A percentile compares a stretch with the other conserved stretches of the same genome.
phyloP scores from a whole-genome alignment of 2,329 filamentous ascomycete species.

The Colletotrichum truncatum region DNA sequence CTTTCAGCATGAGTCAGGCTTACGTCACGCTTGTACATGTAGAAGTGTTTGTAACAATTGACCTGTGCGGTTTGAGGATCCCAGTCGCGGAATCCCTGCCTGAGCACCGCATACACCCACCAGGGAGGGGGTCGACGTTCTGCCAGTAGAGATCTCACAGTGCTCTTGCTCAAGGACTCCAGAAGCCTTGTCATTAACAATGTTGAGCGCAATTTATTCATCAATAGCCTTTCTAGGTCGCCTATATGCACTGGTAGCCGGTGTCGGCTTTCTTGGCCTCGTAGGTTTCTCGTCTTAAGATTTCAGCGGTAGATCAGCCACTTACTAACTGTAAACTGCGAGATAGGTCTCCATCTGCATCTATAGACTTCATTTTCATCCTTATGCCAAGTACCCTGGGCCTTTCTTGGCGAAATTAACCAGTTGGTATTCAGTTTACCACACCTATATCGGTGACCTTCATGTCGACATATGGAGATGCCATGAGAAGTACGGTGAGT shows the following conservation, averaged over 20 bases:
- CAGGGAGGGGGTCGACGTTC: no score
- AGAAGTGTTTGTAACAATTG: background rate
- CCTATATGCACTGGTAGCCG: background rate
- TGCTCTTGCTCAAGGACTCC: no score
- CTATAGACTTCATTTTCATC: conserved; percentile 8
- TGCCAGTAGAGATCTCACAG: no score
- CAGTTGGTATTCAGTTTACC: conserved; percentile 9
- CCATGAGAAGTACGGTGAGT: conserved; percentile 8
- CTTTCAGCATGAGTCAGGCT: conserved; percentile 9
- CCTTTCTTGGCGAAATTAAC: conserved; percentile 11
- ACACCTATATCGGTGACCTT: conserved; percentile 10
- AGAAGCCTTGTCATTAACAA: no score
- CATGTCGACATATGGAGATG: conserved; percentile 20
- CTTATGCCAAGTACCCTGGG: conserved; percentile 18
- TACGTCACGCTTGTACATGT: background rate
- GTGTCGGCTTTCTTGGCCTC: background rate
- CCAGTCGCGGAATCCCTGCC: background rate
- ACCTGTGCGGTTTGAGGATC: background rate
- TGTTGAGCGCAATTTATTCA: background rate
- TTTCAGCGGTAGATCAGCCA: background rate
- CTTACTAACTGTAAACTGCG: background rate
- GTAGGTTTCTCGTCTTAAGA: background rate
- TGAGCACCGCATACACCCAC: background rate
- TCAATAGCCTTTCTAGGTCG: background rate
- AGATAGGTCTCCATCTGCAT: background rate